Evolutionary conservation across 768 basidiomycete species (phyloP).

Genomic region (Tricholomella constricta): DNA sequence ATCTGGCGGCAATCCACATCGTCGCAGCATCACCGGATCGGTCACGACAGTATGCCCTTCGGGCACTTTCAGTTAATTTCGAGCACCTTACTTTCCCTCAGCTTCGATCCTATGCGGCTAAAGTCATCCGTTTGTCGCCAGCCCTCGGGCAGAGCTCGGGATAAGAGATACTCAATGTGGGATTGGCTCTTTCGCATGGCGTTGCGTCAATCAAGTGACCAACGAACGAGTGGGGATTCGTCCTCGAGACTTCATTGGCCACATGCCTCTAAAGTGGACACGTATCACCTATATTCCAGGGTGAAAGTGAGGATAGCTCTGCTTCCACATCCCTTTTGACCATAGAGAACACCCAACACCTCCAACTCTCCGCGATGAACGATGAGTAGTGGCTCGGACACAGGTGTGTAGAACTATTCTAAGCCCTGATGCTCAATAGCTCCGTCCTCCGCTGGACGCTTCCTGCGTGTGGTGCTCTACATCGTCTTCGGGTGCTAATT

Average conservation of each 20-base stretch:
- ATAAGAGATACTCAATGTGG: constrained; percentile 6
- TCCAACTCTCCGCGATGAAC: constrained; percentile 4
- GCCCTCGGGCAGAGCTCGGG: constrained; percentile 13
- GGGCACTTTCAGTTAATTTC: constrained; percentile 7
- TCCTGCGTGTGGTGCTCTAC: neutral
- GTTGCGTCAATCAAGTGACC: constrained; percentile 36
- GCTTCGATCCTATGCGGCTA: neutral
- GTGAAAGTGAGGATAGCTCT: neutral
- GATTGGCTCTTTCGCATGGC: constrained; percentile 22
- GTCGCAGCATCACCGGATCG: constrained; percentile 15
- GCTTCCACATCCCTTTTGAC: neutral
- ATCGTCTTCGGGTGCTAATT: neutral
- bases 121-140: neutral
- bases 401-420: constrained; percentile 10
- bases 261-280: constrained; percentile 34
- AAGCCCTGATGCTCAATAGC: no score
- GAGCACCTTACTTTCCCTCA: neutral
- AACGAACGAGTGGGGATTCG: constrained; percentile 22
- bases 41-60: constrained; percentile 10
- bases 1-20: neutral
- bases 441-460: neutral
- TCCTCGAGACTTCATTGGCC: constrained; percentile 32
- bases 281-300: constrained; percentile 29
- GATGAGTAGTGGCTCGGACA: constrained; percentile 7
- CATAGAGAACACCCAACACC: neutral